These are phyloP conservation scores for Magnaporthiopsis incrustans DNA, from an alignment of 2,329 filamentous ascomycete species.

Conservation along the genomic window DNA sequence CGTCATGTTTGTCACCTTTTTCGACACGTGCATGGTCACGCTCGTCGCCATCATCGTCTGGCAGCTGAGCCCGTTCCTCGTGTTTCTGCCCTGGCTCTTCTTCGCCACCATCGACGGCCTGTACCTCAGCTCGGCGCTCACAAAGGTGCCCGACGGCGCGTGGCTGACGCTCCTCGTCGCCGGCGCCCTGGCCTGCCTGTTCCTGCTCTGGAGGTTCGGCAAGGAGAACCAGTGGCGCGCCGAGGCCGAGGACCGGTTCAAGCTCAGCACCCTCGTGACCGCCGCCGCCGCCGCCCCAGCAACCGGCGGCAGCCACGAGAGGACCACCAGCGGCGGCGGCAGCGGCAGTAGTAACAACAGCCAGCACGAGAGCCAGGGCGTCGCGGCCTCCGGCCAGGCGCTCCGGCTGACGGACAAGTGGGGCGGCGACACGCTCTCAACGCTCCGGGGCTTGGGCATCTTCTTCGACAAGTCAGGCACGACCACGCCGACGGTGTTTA, in stretches of 20 bases:
- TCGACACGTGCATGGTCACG: conserved; percentile 67
- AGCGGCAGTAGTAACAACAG: neutral
- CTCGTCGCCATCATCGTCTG: conserved; percentile 67
- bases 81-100: conserved; percentile 56
- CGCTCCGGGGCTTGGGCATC: conserved; percentile 52
- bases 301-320: neutral
- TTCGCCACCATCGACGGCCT: conserved; percentile 61
- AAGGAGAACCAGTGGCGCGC: conserved; percentile 71
- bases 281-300: conserved; percentile 48
- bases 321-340: neutral
- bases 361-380: neutral
- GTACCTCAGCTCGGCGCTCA: conserved; percentile 61
- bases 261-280: conserved; percentile 33
- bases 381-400: neutral
- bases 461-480: conserved; percentile 71
- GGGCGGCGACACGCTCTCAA: conserved; percentile 33
- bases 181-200: conserved; percentile 51
- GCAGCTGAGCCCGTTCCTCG: conserved; percentile 45
- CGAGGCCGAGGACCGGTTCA: conserved; percentile 54
- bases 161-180: conserved; percentile 70
- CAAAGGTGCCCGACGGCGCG: conserved; percentile 66
- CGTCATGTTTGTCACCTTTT: conserved; percentile 72
- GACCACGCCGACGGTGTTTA: conserved; percentile 57
- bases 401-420: conserved; percentile 28
- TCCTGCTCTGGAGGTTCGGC: conserved; percentile 70